Conservation (phyloP, 495 filamentous ascomycete species). For the Penicillium psychrofluorescens region DNA sequence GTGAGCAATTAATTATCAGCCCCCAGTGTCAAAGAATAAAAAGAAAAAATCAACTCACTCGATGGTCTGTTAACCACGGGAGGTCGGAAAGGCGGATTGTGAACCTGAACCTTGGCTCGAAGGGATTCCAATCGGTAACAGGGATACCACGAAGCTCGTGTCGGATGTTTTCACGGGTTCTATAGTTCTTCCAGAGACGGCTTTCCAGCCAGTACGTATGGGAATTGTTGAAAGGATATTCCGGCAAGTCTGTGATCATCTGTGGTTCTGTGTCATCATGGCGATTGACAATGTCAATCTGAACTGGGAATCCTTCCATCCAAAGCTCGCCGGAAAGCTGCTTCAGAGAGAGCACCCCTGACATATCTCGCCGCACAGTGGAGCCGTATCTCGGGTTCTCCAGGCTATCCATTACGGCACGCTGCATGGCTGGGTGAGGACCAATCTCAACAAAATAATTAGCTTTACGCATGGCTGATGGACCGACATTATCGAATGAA, state of each 20-base stretch:
- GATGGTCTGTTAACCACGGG: constrained; percentile 32
- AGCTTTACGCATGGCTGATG: constrained; percentile 13
- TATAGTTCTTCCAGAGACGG: constrained; percentile 17
- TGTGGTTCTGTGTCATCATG: background rate
- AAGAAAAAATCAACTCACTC: constrained; percentile 2
- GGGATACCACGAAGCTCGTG: constrained; percentile 22
- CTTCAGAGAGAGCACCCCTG: constrained; percentile 10
- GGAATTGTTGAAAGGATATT: constrained; percentile 27
- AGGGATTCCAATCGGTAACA: constrained; percentile 16
- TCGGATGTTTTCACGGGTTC: constrained; percentile 14
- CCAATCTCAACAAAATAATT: constrained; percentile 44
- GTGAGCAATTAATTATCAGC: too few relatives aligned
- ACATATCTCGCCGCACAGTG: constrained; percentile 10
- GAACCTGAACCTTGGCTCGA: constrained; percentile 27
- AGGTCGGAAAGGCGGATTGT: constrained; percentile 14
- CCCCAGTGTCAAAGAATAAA: too few relatives aligned
- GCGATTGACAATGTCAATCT: constrained; percentile 14
- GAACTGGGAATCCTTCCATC: constrained; percentile 7
- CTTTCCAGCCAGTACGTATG: constrained; percentile 24
- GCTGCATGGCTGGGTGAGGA: constrained; percentile 37
- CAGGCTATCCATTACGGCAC: constrained; percentile 26
- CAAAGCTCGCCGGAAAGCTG: too few relatives aligned
- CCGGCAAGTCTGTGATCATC: constrained; percentile 24
- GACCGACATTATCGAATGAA: constrained; percentile 4
- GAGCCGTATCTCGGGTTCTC: constrained; percentile 9